Conservation (phyloP, 768 basidiomycete genomes). For the Termitomyces heimii region DNA sequence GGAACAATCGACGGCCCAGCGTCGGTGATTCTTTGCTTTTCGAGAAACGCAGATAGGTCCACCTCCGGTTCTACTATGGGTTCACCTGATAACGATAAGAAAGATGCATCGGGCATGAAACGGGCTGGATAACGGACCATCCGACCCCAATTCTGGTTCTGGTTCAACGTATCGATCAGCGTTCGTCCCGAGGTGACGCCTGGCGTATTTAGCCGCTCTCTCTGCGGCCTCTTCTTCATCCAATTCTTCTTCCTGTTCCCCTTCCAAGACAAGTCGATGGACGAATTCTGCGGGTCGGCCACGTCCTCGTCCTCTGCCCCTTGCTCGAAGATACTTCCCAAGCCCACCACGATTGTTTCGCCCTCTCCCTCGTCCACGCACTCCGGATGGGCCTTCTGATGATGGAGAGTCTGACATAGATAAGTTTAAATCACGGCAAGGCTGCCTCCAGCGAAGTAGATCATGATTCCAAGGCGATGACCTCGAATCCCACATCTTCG, state of each 20-base stretch:
- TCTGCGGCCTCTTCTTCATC: conserved; percentile 47
- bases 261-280: conserved; percentile 26
- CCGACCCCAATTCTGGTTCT: conserved; percentile 63
- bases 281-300: conserved; percentile 34
- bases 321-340: conserved; percentile 13
- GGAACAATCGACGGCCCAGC: conserved; percentile 17
- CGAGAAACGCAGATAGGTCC: conserved; percentile 63
- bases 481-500: background rate
- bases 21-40: conserved; percentile 50
- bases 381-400: background rate
- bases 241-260: conserved; percentile 42
- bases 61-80: conserved; percentile 65
- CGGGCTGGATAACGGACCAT: conserved; percentile 39
- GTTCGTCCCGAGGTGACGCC: conserved; percentile 60
- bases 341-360: conserved; percentile 14
- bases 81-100: conserved; percentile 41
- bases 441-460: background rate
- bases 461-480: background rate
- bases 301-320: conserved; percentile 30
- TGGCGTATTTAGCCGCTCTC: conserved; percentile 42
- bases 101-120: background rate
- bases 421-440: background rate
- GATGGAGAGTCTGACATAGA: background rate
- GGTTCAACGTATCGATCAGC: conserved; percentile 70
- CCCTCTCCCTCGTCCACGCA: conserved; percentile 10